Evolutionary conservation across 2,329 filamentous ascomycete species (phyloP), one percentile per base, ranked within the genome.

Genomic region (Scedosporium dehoogii): DNA sequence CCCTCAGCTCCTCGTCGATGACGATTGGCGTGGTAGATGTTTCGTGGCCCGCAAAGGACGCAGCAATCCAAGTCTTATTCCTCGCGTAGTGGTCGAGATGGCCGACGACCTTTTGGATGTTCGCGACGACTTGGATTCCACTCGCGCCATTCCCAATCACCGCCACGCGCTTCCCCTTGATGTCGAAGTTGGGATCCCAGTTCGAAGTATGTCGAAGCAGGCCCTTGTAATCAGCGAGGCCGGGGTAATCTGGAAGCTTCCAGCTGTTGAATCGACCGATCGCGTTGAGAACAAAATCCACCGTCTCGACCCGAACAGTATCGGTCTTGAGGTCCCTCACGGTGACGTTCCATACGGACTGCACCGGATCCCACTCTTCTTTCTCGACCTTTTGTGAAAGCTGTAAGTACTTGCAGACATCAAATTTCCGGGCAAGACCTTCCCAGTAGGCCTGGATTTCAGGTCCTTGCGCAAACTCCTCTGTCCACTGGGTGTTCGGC

Each of bases 391-490:
- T 77, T 25, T 82, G 83, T 7, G 78, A 73, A 9, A 86, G 76
- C 62, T 80, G 79, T 1, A 85, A 73, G 60, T 82, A 79, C 41
- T 81, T 75, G 69, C 89, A 86, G 1, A 90, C 81, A 61, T 85
- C 78, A 69, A 89, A 81, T 66, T 90, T 88, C 6, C 75, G 75
- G 0, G 87, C 86, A 3, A 88, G 71, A 0, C 72, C 71, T 66
- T 88, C 79, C 85, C 86, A 86, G 69, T 91, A 91, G 16, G 83
- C 78, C 6, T 79, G 74, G 63, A 91, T 91, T 70, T 91, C 88
- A 3, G 74, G 70, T 0, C 87, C 87, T 44, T 83, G 82, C 0
- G 87, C 82, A 68, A 89, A 91, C 64, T 85, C 79, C 67, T 89
- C 85, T 0, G 79, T 80, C 88, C 88, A 91, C 66, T 88, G 78